phyloP scores from a whole-genome alignment of 441 rosid genomes.

The Biscutella laevigata region DNA sequence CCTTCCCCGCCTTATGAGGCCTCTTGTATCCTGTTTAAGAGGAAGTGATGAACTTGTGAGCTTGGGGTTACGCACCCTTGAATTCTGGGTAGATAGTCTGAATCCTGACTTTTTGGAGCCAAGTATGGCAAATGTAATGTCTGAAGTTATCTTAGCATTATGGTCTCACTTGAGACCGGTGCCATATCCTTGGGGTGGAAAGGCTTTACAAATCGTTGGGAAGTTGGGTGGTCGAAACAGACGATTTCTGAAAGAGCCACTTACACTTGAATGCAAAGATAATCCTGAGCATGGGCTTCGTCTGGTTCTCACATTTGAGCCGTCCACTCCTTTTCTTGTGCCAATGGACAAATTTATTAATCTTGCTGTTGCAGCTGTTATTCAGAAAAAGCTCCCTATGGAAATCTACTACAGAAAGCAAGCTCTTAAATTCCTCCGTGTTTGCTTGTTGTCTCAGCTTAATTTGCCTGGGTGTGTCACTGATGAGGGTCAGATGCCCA shows the following conservation, averaged over 20 bases:
- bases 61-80: slow-evolving; percentile 88
- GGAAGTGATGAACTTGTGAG: slow-evolving; percentile 88
- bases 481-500: slow-evolving; percentile 60
- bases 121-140: slow-evolving; percentile 94
- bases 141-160: slow-evolving; percentile 90
- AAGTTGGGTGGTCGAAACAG: slow-evolving; percentile 98
- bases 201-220: slow-evolving; percentile 88
- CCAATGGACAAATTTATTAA: slow-evolving; percentile 89
- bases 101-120: slow-evolving; percentile 98
- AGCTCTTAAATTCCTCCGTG: slow-evolving; percentile 80
- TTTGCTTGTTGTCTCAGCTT: slow-evolving; percentile 90
- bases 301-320: slow-evolving; percentile 90
- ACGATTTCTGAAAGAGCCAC: slow-evolving; percentile 90
- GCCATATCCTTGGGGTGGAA: slow-evolving; percentile 93
- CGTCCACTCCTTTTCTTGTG: slow-evolving; percentile 91
- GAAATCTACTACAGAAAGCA: slow-evolving; percentile 79
- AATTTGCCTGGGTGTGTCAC: slow-evolving; percentile 80
- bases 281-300: slow-evolving; percentile 99
- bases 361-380: slow-evolving; percentile 89
- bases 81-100: slow-evolving; percentile 98
- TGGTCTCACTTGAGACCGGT: slow-evolving; percentile 95
- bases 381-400: slow-evolving; percentile 44
- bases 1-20: slow-evolving; percentile 90
- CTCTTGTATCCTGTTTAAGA: slow-evolving; percentile 85
- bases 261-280: slow-evolving; percentile 96